A percentile compares a stretch with the other conserved stretches of the same genome.
Evolutionary conservation across 139 green algal species (phyloP).

Genomic region (Spirogloea muscicola): DNA sequence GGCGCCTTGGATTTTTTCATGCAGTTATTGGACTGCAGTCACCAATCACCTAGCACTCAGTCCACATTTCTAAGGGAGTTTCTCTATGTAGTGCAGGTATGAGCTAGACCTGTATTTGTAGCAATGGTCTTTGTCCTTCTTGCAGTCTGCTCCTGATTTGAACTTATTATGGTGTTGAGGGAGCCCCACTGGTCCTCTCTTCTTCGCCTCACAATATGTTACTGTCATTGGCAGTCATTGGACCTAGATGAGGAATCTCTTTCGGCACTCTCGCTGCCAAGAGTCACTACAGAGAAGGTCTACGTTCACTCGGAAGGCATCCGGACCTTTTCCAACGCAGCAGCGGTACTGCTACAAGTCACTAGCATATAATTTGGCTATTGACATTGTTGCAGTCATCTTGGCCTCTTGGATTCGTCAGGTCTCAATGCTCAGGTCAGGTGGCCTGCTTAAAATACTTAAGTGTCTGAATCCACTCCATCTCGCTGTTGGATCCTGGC

Average conservation of each 20-base stretch:
- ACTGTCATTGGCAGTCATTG: neutral
- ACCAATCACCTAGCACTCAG: constrained; percentile 60
- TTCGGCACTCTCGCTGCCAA: constrained; percentile 57
- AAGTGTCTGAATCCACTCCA: too few relatives aligned
- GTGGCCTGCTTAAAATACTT: too few relatives aligned
- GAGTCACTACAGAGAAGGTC: constrained; percentile 57
- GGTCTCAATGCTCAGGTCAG: too few relatives aligned
- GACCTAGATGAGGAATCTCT: constrained; percentile 50
- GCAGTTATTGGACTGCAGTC: constrained; percentile 60
- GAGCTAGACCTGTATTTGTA: neutral
- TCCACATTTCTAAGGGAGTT: constrained; percentile 71
- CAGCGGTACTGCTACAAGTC: too few relatives aligned
- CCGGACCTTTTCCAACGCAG: constrained; percentile 49
- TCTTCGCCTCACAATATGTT: too few relatives aligned
- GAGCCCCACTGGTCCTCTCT: too few relatives aligned
- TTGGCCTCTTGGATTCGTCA: too few relatives aligned
- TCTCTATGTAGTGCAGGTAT: constrained; percentile 49
- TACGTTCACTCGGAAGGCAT: constrained; percentile 63
- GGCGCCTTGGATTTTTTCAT: constrained; percentile 64
- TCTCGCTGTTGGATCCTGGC: too few relatives aligned
- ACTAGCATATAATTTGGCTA: too few relatives aligned
- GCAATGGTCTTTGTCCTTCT: neutral
- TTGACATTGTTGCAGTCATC: too few relatives aligned
- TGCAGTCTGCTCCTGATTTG: too few relatives aligned
- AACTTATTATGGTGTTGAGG: too few relatives aligned